phyloP scores from a whole-genome alignment of 1,284 basidiomycete species.

The Pisolithus thermaeus region DNA sequence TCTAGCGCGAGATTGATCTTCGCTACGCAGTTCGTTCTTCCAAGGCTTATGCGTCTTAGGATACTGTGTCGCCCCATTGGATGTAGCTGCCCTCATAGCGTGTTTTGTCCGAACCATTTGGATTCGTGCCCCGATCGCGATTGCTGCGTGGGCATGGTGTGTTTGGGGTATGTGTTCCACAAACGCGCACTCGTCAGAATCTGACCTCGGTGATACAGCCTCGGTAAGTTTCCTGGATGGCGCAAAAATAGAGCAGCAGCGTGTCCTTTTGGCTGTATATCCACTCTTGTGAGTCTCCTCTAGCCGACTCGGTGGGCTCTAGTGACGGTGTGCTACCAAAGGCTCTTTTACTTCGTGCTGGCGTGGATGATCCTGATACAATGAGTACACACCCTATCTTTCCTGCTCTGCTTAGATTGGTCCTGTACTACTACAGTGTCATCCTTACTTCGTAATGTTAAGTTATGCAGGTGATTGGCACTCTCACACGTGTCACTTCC shows the following conservation, averaged over 20 bases:
- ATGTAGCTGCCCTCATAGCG: slow-evolving; percentile 82
- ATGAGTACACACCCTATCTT: slow-evolving; percentile 26
- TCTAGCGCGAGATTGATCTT: not conserved
- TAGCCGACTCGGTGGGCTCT: not conserved
- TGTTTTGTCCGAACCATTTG: slow-evolving; percentile 84
- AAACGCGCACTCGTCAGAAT: no score
- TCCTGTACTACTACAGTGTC: not conserved
- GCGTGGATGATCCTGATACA: slow-evolving; percentile 96
- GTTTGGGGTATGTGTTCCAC: slow-evolving; percentile 74
- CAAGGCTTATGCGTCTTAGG: slow-evolving; percentile 90
- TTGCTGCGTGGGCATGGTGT: slow-evolving; percentile 88
- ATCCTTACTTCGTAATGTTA: not conserved
- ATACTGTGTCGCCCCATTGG: slow-evolving; percentile 87
- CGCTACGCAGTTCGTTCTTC: slow-evolving; percentile 78
- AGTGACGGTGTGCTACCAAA: slow-evolving; percentile 24
- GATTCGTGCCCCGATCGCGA: slow-evolving; percentile 77
- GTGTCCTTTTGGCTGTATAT: slow-evolving; percentile 88
- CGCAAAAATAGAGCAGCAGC: slow-evolving; percentile 83
- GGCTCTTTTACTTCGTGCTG: slow-evolving; percentile 79
- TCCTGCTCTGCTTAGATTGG: not conserved
- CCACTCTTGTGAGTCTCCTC: slow-evolving; percentile 61
- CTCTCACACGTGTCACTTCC: no score
- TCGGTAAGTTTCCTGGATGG: slow-evolving; percentile 93
- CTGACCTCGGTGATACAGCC: slow-evolving; percentile 42
- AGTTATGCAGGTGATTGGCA: not conserved